Percentiles rank a stretch among this genome's conserved stretches.
These are phyloP conservation scores for Gossypium anomalum DNA, from an alignment of 345 rosid species.

Conservation along the genomic window DNA sequence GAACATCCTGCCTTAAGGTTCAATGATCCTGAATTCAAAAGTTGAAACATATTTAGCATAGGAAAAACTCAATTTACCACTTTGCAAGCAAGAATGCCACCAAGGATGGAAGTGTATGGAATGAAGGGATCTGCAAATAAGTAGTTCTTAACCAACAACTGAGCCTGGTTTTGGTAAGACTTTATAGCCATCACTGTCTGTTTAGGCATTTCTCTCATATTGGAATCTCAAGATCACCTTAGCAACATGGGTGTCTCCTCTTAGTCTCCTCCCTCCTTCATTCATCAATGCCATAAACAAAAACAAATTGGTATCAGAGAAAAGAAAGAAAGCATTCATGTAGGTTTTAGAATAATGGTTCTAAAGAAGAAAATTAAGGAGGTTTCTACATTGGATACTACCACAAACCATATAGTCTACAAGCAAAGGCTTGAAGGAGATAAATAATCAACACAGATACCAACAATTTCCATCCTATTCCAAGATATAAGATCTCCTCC, in stretches of 20 bases:
- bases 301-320: not conserved
- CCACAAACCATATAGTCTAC: too few relatives aligned
- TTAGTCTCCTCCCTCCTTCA: slow-evolving; percentile 17
- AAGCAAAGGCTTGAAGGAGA: too few relatives aligned
- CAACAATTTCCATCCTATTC: not conserved
- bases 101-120: slow-evolving; percentile 71
- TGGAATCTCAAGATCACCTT: slow-evolving; percentile 16
- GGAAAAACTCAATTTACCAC: slow-evolving; percentile 41
- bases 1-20: not conserved
- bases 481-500: not conserved
- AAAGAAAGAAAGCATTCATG: not conserved
- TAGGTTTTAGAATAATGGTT: not conserved
- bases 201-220: slow-evolving; percentile 26
- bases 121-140: slow-evolving; percentile 56
- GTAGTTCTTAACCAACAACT: slow-evolving; percentile 54
- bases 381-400: too few relatives aligned
- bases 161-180: slow-evolving; percentile 67
- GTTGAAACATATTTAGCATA: not conserved
- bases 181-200: slow-evolving; percentile 47
- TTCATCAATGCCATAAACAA: slow-evolving; percentile 16
- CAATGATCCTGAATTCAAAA: slow-evolving; percentile 3
- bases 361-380: too few relatives aligned
- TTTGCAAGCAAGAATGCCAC: slow-evolving; percentile 74
- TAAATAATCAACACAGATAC: too few relatives aligned
- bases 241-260: slow-evolving; percentile 1